A percentile compares a stretch with the other conserved stretches of the same genome.
Conservation (phyloP, 2,329 filamentous ascomycete genomes). For the Amesomyces nigricolor region DNA sequence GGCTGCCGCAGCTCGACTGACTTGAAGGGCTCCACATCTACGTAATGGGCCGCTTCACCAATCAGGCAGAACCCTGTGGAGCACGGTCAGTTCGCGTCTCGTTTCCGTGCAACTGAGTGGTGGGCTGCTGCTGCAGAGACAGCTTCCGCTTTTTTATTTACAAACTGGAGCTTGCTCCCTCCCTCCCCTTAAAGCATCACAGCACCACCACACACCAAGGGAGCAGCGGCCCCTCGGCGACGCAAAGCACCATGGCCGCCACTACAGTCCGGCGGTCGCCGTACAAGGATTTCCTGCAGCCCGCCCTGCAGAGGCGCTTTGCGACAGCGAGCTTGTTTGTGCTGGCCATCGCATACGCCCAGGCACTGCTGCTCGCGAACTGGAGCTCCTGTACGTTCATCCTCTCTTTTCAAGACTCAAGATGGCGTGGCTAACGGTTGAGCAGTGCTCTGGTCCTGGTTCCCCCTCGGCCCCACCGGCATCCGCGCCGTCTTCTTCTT, state of each 20-base stretch:
- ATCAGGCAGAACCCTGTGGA: neutral
- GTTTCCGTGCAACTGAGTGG: slow-evolving; percentile 3
- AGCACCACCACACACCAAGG: neutral
- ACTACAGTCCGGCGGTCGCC: slow-evolving; percentile 51
- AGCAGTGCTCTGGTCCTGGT: slow-evolving; percentile 71
- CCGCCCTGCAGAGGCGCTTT: slow-evolving; percentile 81
- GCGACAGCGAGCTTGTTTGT: slow-evolving; percentile 67
- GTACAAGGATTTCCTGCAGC: slow-evolving; percentile 88
- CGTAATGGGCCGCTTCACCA: slow-evolving; percentile 10
- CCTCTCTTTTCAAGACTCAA: neutral
- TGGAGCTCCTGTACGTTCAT: slow-evolving; percentile 60
- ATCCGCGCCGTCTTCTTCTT: slow-evolving; percentile 72
- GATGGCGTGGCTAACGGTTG: slow-evolving; percentile 10
- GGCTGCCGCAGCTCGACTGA: neutral
- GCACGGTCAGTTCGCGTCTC: neutral
- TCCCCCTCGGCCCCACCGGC: slow-evolving; percentile 71
- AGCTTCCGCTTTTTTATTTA: slow-evolving; percentile 9
- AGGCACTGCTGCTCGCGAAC: slow-evolving; percentile 63
- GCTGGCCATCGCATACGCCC: slow-evolving; percentile 64
- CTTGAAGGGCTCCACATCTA: slow-evolving; percentile 7
- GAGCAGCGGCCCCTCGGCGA: slow-evolving; percentile 30
- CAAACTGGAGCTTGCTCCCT: neutral
- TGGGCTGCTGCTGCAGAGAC: neutral
- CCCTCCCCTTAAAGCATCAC: neutral
- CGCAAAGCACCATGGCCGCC: slow-evolving; percentile 46